phyloP scores from a whole-genome alignment of 2,329 filamentous ascomycete species.

The Fusarium nisikadoi region DNA sequence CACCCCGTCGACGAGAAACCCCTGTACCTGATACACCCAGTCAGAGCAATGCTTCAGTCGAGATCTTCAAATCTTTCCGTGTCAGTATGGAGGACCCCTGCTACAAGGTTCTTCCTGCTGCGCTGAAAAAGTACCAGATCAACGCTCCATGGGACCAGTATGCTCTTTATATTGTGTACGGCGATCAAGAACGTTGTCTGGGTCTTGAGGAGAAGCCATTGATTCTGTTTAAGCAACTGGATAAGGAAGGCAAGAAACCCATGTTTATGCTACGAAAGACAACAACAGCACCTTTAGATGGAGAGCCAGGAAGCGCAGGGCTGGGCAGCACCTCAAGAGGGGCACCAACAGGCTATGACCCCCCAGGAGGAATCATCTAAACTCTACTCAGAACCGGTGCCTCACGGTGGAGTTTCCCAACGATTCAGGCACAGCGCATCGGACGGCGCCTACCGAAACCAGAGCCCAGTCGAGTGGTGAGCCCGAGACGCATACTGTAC shows the following conservation, averaged over 20 bases:
- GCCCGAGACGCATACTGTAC: conserved; percentile 30
- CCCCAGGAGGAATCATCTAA: conserved; percentile 70
- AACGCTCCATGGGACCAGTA: conserved; percentile 98
- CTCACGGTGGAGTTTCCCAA: conserved; percentile 10
- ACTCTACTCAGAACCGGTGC: background rate
- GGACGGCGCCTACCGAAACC: conserved; percentile 39
- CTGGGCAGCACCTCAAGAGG: conserved; percentile 59
- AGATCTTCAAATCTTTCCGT: conserved; percentile 99
- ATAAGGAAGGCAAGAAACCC: conserved; percentile 96
- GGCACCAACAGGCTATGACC: conserved; percentile 62
- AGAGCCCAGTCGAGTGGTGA: conserved; percentile 13
- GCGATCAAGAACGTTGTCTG: conserved; percentile 95
- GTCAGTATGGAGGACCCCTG: conserved; percentile 98
- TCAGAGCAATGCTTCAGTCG: conserved; percentile 72
- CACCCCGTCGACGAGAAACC: conserved; percentile 69
- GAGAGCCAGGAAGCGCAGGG: conserved; percentile 65
- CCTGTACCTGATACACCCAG: conserved; percentile 71
- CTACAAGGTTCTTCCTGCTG: conserved; percentile 94
- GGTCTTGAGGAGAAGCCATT: conserved; percentile 92
- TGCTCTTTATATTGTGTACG: conserved; percentile 96
- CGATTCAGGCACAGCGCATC: conserved; percentile 1
- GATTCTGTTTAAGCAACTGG: conserved; percentile 95
- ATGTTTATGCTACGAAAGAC: conserved; percentile 97
- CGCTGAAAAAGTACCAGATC: conserved; percentile 98
- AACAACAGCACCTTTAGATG: conserved; percentile 64